Evolutionary conservation across 2,329 filamentous ascomycete genomes (phyloP), one percentile per base, ranked within the genome.

Genomic region (Pyrenochaeta sp.): DNA sequence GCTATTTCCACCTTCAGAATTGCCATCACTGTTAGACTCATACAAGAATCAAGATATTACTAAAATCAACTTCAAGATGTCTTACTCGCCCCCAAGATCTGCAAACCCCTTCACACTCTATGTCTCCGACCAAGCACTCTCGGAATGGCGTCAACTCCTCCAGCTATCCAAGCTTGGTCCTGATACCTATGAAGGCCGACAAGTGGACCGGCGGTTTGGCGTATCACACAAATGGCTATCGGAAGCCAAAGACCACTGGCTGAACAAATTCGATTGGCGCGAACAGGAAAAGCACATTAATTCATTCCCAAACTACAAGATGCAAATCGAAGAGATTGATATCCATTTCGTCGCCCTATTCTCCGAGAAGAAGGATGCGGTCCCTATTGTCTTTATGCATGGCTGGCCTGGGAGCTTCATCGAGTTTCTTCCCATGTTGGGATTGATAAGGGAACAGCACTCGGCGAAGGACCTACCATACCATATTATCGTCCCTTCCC

Each of bases 281-380:
- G 68, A 64, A 1, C 60, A 72, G 49, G 81, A 80, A 62, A 73
- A 73, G 30, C 68, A 73, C 43, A 82, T 85, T 68, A 86, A 86
- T 64, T 80, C 76, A 4, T 84, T 84, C 48, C 81, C 83, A 12
- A 84, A 86, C 67, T 86, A 81, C 71, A 82, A 73, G 2, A 77
- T 79, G 15, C 65, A 77, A 7, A 77, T 86, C 52, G 76, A 81
- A 32, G 70, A 72, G 15, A 71, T 82, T 44, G 72, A 79, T 12
- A 72, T 88, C 36, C 85, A 88, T 63, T 88, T 88, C 63, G 67
- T 82, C 1, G 85, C 78, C 0, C 72, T 88, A 0, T 88, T 88
- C 55, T 87, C 85, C 0, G 67, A 80, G 54, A 83, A 81, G 32
- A 62, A 75, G 2, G 80, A 84, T 61, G 86, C 85, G 0, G 75